Conservation (phyloP, 2,329 filamentous ascomycete species). For the Pseudonectria foliicola region DNA sequence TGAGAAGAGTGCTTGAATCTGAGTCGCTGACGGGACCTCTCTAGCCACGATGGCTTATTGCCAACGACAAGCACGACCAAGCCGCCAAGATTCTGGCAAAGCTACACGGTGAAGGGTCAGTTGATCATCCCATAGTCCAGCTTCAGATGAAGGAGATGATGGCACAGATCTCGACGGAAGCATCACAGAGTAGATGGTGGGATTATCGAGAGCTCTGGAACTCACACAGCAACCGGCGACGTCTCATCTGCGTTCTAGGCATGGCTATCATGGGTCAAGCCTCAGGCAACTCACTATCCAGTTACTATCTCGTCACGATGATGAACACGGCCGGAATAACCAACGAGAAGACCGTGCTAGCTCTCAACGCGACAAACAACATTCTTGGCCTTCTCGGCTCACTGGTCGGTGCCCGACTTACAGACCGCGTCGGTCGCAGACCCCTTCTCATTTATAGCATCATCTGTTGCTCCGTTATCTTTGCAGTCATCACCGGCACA, state of each 20-base stretch:
- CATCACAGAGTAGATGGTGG: conserved; percentile 49
- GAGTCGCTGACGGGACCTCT: too few relatives aligned
- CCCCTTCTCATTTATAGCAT: conserved; percentile 43
- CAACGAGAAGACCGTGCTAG: conserved; percentile 37
- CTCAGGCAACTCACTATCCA: conserved; percentile 40
- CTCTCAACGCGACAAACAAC: conserved; percentile 46
- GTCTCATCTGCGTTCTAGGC: conserved; percentile 43
- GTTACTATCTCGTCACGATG: conserved; percentile 50
- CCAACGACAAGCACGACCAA: conserved; percentile 33
- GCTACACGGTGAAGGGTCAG: conserved; percentile 46
- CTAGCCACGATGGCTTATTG: conserved; percentile 36
- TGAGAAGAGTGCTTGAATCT: too few relatives aligned
- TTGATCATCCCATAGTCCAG: conserved; percentile 42
- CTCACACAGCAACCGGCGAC: conserved; percentile 38
- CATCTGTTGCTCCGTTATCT: conserved; percentile 38
- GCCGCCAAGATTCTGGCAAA: conserved; percentile 36
- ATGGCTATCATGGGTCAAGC: conserved; percentile 48
- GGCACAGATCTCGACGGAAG: conserved; percentile 38
- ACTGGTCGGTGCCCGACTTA: conserved; percentile 47
- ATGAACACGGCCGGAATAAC: conserved; percentile 46
- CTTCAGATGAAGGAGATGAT: conserved; percentile 45
- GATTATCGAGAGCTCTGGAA: conserved; percentile 48
- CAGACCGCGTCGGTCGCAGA: conserved; percentile 51
- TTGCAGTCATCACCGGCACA: conserved; percentile 42
- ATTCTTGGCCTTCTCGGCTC: conserved; percentile 44